These are phyloP conservation scores for Colletotrichum spinosum DNA, from an alignment of 2,329 filamentous ascomycete species.

Conservation along the genomic window DNA sequence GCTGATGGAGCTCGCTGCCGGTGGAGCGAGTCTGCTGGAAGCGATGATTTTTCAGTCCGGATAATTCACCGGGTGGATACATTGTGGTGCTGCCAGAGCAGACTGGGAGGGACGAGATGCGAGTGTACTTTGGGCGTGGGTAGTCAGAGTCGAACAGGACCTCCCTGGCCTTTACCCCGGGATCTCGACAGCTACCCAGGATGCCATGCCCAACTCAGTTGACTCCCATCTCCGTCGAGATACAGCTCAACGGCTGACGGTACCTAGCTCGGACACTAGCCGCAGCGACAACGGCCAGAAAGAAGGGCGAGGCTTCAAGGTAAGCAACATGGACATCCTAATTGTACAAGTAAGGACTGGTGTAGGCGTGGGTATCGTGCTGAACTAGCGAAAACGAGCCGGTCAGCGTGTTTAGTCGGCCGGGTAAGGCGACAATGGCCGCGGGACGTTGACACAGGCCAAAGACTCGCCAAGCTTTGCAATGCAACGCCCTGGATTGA, in stretches of 20 bases:
- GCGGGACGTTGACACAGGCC: constrained; percentile 14
- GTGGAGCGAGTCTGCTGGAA: constrained; percentile 8
- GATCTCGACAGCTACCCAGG: constrained; percentile 23
- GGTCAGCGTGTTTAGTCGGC: no score
- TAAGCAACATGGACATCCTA: neutral
- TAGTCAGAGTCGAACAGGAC: constrained; percentile 14
- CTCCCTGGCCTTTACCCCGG: constrained; percentile 30
- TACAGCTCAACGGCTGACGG: constrained; percentile 14
- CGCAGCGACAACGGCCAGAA: neutral
- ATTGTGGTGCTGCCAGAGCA: constrained; percentile 19
- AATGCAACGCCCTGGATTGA: constrained; percentile 15
- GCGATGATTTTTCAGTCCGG: constrained; percentile 18
- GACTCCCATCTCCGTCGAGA: constrained; percentile 14
- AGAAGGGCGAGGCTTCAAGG: neutral
- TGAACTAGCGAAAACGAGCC: no score
- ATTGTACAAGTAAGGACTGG: no score
- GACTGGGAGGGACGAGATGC: constrained; percentile 17
- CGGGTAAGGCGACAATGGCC: neutral
- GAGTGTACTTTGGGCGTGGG: constrained; percentile 30
- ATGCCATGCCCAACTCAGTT: constrained; percentile 29
- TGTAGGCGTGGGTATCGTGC: no score
- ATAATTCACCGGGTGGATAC: constrained; percentile 29
- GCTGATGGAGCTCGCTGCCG: constrained; percentile 4
- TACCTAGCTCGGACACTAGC: constrained; percentile 10
- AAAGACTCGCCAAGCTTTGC: constrained; percentile 28